phyloP scores from a whole-genome alignment of 352 stramenopile species.

The Phytophthora pistaciae region DNA sequence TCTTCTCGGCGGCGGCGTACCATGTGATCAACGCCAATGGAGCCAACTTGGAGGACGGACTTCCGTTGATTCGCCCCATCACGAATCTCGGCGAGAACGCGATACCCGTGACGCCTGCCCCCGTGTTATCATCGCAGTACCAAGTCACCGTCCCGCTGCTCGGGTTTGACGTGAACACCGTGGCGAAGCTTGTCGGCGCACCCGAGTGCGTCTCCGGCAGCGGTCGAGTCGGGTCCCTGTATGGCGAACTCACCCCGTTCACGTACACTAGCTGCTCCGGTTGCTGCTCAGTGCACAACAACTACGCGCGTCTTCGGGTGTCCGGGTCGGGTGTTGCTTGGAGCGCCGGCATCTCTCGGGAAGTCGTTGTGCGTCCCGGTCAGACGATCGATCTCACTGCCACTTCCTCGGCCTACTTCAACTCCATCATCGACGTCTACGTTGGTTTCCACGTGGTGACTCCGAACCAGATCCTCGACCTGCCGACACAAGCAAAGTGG shows the following conservation, averaged over 20 bases:
- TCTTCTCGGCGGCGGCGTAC: constrained; percentile 40
- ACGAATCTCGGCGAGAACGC: constrained; percentile 32
- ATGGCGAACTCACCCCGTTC: constrained; percentile 55
- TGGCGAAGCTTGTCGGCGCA: constrained; percentile 76
- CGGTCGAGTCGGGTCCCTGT: constrained; percentile 60
- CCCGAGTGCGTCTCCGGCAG: constrained; percentile 64
- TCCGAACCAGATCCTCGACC: constrained; percentile 71
- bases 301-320: constrained; percentile 58
- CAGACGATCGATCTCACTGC: constrained; percentile 60
- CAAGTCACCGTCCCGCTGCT: constrained; percentile 44
- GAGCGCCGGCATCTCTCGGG: constrained; percentile 43
- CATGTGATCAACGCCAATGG: constrained; percentile 57
- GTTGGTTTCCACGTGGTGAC: constrained; percentile 79
- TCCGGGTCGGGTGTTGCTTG: constrained; percentile 38
- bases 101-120: constrained; percentile 43
- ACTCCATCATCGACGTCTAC: constrained; percentile 71
- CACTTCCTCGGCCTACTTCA: constrained; percentile 61
- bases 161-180: constrained; percentile 65
- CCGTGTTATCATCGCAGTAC: constrained; percentile 48
- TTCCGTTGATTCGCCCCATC: constrained; percentile 45
- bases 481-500: constrained; percentile 60
- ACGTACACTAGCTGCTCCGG: constrained; percentile 69
- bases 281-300: constrained; percentile 72
- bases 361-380: constrained; percentile 52
- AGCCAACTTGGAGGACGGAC: constrained; percentile 30